phyloP scores from a whole-genome alignment of 2,329 filamentous ascomycete species.

The Sclerotiophoma versabilis region DNA sequence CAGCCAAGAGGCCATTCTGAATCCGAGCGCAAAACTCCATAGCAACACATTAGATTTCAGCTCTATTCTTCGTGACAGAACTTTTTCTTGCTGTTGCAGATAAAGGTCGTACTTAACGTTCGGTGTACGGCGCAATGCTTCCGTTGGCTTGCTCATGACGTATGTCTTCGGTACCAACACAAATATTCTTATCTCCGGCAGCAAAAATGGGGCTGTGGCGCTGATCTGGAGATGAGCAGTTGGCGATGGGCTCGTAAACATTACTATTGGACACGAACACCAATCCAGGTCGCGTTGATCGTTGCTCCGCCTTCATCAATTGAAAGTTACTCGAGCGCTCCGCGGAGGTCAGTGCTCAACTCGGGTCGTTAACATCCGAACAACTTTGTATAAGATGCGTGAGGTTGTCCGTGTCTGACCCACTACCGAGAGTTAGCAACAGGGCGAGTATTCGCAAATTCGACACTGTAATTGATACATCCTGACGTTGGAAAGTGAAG shows the following conservation, averaged over 20 bases:
- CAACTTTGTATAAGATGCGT: not conserved
- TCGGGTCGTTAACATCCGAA: not conserved
- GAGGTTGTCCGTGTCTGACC: slow-evolving; percentile 1
- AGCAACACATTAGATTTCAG: no score
- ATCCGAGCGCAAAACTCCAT: not conserved
- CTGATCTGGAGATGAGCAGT: not conserved
- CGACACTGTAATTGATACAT: slow-evolving; percentile 1
- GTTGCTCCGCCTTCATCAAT: not conserved
- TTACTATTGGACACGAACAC: not conserved
- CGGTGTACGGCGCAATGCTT: not conserved
- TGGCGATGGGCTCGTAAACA: not conserved
- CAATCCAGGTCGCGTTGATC: not conserved
- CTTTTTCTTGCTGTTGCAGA: not conserved
- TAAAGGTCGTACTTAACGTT: not conserved
- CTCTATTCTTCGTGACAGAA: not conserved
- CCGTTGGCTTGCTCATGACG: slow-evolving; percentile 4
- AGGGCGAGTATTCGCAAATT: not conserved
- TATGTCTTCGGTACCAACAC: not conserved
- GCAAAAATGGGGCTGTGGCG: not conserved
- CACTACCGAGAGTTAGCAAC: not conserved
- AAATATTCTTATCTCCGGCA: not conserved
- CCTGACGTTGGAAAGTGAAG: not conserved
- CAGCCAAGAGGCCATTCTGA: not conserved
- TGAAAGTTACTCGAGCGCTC: not conserved
- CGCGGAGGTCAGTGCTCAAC: not conserved